A percentile compares a stretch with the other conserved stretches of the same genome.
phyloP scores from a whole-genome alignment of 257 asterid genomes.

The Hygrophila difformis region DNA sequence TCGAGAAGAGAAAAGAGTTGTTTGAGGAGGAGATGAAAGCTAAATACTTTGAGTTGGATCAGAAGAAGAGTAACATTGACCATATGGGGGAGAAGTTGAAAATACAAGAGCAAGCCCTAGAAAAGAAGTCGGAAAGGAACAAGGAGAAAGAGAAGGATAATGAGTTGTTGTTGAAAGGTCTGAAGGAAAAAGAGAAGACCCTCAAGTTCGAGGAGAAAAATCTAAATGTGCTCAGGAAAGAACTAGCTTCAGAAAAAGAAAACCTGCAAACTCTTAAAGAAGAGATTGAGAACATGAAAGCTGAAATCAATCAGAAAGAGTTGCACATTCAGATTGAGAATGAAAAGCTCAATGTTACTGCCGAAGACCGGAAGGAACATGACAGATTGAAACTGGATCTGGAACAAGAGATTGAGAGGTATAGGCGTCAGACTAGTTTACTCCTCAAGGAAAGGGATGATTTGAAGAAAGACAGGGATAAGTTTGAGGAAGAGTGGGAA shows the following conservation, averaged over 20 bases:
- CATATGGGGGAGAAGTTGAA: constrained; percentile 65
- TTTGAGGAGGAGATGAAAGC: constrained; percentile 47
- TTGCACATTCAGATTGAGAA: constrained; percentile 36
- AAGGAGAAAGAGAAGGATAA: constrained; percentile 66
- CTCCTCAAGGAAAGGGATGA: constrained; percentile 54
- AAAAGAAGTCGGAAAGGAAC: constrained; percentile 50
- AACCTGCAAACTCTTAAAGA: constrained; percentile 33
- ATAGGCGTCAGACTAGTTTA: constrained; percentile 34
- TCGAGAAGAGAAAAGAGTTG: constrained; percentile 40
- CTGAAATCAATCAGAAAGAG: constrained; percentile 45
- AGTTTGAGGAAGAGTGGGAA: constrained; percentile 86
- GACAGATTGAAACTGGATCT: constrained; percentile 39
- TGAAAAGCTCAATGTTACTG: constrained; percentile 40
- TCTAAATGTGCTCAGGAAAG: constrained; percentile 33
- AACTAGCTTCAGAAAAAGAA: constrained; percentile 41
- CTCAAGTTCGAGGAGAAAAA: constrained; percentile 44
- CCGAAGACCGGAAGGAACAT: constrained; percentile 52
- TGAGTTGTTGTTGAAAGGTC: constrained; percentile 41
- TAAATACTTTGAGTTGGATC: constrained; percentile 36
- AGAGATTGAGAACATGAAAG: constrained; percentile 49
- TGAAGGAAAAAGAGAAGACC: constrained; percentile 63
- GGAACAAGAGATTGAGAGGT: constrained; percentile 66
- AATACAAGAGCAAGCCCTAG: constrained; percentile 52
- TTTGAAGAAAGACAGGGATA: constrained; percentile 54
- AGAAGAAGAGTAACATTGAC: constrained; percentile 42